phyloP scores from a whole-genome alignment of 2,329 filamentous ascomycete species.

The Diplodia intermedia region DNA sequence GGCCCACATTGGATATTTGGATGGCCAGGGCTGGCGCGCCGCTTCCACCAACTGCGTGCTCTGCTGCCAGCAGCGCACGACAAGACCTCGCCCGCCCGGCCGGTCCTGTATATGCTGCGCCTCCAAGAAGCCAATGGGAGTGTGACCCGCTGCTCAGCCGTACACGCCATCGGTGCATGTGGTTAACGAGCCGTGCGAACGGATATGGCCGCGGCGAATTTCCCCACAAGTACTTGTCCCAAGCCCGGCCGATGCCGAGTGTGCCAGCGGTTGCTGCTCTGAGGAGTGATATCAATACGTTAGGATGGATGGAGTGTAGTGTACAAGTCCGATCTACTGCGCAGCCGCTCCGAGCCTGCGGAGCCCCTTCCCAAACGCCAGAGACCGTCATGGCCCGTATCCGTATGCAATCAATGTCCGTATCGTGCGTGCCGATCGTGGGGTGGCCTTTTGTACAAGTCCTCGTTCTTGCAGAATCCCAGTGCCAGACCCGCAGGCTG shows the following conservation, averaged over 20 bases:
- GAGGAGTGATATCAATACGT: constrained; percentile 12
- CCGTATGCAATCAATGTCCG: constrained; percentile 31
- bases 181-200: constrained; percentile 22
- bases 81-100: constrained; percentile 1
- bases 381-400: background rate
- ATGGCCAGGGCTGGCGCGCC: background rate
- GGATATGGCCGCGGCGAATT: constrained; percentile 16
- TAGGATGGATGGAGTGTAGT: constrained; percentile 18
- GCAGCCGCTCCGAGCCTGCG: constrained; percentile 3
- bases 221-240: constrained; percentile 12
- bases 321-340: constrained; percentile 18
- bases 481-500: constrained; percentile 35
- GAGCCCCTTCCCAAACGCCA: background rate
- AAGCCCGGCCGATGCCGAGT: constrained; percentile 18
- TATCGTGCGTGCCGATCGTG: constrained; percentile 20
- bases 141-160: constrained; percentile 9
- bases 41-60: constrained; percentile 6
- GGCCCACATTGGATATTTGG: background rate
- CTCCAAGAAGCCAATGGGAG: constrained; percentile 6
- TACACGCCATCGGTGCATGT: constrained; percentile 20
- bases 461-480: constrained; percentile 32
- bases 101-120: constrained; percentile 18
- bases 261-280: constrained; percentile 3
- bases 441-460: constrained; percentile 42
- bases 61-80: constrained; percentile 13